Evolutionary conservation across 164 flowering plant species (phyloP).

Genomic region (Cinnamomum chago): DNA sequence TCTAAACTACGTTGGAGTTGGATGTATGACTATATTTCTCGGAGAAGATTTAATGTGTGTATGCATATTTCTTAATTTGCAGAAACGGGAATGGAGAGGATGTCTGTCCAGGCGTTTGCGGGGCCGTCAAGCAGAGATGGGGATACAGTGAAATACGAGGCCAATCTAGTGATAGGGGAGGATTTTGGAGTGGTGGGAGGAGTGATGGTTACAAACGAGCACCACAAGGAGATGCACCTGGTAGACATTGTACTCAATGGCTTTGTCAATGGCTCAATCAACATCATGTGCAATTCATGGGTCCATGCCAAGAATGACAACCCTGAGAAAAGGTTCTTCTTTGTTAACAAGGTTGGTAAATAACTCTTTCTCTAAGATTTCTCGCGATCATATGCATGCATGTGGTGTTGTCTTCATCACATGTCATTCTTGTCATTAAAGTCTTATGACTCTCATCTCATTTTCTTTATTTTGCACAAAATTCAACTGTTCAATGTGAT

Average conservation of each 20-base stretch:
- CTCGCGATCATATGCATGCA: too few relatives aligned
- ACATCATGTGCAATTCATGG: slow-evolving; percentile 52
- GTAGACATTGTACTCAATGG: slow-evolving; percentile 40
- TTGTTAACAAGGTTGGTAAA: slow-evolving; percentile 43
- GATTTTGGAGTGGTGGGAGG: slow-evolving; percentile 62
- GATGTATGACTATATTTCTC: too few relatives aligned
- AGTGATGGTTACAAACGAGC: slow-evolving; percentile 49
- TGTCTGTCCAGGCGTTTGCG: slow-evolving; percentile 29
- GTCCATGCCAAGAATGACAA: slow-evolving; percentile 42
- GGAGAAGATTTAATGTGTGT: too few relatives aligned
- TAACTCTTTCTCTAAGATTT: too few relatives aligned
- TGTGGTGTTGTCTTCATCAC: too few relatives aligned
- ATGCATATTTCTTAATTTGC: neutral
- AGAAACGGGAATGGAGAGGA: slow-evolving; percentile 49
- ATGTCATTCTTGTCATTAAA: too few relatives aligned
- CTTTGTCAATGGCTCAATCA: slow-evolving; percentile 24
- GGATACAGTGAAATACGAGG: slow-evolving; percentile 34
- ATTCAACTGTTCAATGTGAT: too few relatives aligned
- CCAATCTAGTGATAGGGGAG: slow-evolving; percentile 25
- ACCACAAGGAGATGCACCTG: slow-evolving; percentile 55
- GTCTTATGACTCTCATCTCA: too few relatives aligned
- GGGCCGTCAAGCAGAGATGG: neutral
- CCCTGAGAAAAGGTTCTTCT: slow-evolving; percentile 52
- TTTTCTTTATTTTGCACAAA: too few relatives aligned
- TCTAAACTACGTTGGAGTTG: too few relatives aligned